phyloP scores from a whole-genome alignment of 148 eudicot species.

The Tetragonia tetragonoides region DNA sequence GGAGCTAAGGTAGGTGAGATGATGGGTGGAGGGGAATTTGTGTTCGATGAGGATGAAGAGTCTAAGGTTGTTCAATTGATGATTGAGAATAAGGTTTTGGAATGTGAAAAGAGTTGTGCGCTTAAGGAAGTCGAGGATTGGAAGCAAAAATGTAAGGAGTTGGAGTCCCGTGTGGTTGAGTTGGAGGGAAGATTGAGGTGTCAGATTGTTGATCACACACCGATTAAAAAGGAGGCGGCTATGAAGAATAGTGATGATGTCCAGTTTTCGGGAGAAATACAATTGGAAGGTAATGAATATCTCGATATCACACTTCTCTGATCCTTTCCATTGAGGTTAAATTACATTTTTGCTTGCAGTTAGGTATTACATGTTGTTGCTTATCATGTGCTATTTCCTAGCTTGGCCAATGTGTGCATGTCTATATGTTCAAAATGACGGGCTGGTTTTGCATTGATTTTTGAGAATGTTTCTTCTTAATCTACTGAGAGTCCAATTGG shows the following conservation, averaged over 20 bases:
- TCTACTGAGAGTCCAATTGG: background rate
- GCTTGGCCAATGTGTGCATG: background rate
- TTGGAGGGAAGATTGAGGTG: conserved; percentile 31
- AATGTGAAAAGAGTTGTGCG: conserved; percentile 49
- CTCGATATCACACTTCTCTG: too few relatives aligned
- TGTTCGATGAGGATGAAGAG: conserved; percentile 25
- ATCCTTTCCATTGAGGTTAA: background rate
- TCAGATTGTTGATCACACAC: background rate
- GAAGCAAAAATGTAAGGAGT: conserved; percentile 44
- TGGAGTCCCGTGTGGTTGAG: conserved; percentile 39
- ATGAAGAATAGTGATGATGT: conserved; percentile 5
- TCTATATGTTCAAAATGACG: background rate
- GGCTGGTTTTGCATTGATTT: background rate
- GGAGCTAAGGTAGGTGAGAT: conserved; percentile 1
- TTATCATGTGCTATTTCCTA: too few relatives aligned
- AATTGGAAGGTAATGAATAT: conserved; percentile 13
- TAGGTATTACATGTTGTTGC: background rate
- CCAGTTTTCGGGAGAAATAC: background rate
- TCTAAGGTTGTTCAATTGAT: conserved; percentile 42
- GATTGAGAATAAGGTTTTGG: conserved; percentile 54
- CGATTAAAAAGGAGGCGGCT: background rate
- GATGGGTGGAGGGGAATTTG: background rate
- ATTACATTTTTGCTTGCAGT: too few relatives aligned
- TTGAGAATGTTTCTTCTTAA: background rate
- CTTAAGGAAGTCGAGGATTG: conserved; percentile 40